These are phyloP conservation scores for Cystoisospora suis DNA, from an alignment of 169 alveolate genomes.

Conservation along the genomic window DNA sequence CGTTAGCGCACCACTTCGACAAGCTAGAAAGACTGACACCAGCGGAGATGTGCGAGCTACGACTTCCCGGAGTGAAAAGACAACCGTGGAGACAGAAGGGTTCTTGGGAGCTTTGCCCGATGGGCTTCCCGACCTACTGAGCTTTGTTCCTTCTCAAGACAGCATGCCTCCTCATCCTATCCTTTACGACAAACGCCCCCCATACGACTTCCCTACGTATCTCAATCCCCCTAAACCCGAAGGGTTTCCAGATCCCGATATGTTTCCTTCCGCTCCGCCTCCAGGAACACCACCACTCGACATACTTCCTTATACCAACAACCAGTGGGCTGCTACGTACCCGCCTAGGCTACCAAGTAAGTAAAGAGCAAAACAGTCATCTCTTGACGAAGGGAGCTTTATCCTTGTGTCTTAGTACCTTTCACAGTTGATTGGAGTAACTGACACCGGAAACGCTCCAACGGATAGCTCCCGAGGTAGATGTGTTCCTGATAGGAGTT, in stretches of 20 bases:
- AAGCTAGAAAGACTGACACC: not conserved
- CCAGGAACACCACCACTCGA: not conserved
- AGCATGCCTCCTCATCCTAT: not conserved
- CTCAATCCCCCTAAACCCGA: slow-evolving; percentile 9
- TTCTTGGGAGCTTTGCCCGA: slow-evolving; percentile 39
- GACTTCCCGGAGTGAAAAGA: not conserved
- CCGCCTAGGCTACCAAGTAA: slow-evolving; percentile 67
- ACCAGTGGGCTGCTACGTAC: slow-evolving; percentile 69
- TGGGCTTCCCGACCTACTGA: not conserved
- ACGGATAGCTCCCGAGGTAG: no score
- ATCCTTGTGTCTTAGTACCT: no score
- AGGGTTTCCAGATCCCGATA: not conserved
- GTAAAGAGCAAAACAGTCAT: no score
- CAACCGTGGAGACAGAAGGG: slow-evolving; percentile 43
- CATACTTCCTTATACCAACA: not conserved
- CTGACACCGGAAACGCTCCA: no score
- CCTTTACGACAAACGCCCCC: slow-evolving; percentile 11
- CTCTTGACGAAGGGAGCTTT: no score
- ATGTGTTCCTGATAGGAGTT: no score
- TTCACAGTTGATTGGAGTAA: no score
- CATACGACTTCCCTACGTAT: slow-evolving; percentile 9
- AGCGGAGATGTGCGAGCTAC: no score
- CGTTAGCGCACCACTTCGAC: not conserved
- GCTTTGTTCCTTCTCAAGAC: not conserved
- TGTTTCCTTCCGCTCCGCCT: not conserved